Conservation (phyloP, 305 asterid species). For the Petunia hybrid region DNA sequence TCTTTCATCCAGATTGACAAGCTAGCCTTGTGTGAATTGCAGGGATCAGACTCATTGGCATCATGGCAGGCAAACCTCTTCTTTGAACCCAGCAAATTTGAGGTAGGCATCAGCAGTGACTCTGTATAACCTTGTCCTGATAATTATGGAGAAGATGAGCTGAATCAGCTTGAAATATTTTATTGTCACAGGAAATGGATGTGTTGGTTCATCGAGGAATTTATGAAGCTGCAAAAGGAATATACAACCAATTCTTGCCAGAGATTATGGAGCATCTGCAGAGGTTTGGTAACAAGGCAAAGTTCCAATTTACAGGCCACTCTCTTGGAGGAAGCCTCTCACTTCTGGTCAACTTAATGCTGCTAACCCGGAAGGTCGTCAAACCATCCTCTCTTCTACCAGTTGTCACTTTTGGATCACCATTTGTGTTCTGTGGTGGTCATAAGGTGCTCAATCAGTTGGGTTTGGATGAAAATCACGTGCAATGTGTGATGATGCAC, state of each 20-base stretch:
- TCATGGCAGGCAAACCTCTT: conserved; percentile 96
- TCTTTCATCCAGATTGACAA: conserved; percentile 27
- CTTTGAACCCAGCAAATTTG: conserved; percentile 85
- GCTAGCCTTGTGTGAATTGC: conserved; percentile 35
- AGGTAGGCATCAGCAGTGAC: conserved; percentile 48
- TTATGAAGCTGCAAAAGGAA: conserved; percentile 94
- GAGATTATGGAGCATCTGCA: conserved; percentile 63
- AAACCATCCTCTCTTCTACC: conserved; percentile 69
- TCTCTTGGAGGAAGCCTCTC: conserved; percentile 94
- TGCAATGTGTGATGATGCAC: conserved; percentile 82
- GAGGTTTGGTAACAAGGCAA: conserved; percentile 70
- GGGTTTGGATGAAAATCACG: conserved; percentile 71
- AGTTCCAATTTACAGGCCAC: conserved; percentile 85
- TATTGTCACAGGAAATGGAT: conserved; percentile 58
- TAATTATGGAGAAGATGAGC: neutral
- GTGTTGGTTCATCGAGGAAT: conserved; percentile 89
- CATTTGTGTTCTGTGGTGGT: conserved; percentile 84
- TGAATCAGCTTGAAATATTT: conserved; percentile 20
- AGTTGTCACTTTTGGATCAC: conserved; percentile 89
- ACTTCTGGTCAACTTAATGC: conserved; percentile 81
- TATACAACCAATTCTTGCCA: conserved; percentile 83
- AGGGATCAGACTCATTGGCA: conserved; percentile 94
- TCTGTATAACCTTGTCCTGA: neutral
- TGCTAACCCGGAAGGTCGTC: conserved; percentile 60
- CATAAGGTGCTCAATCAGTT: conserved; percentile 63